Percentiles rank a stretch among this genome's conserved stretches.
phyloP scores from a whole-genome alignment of 2,329 filamentous ascomycete genomes.

The Xylariaceae sp. region DNA sequence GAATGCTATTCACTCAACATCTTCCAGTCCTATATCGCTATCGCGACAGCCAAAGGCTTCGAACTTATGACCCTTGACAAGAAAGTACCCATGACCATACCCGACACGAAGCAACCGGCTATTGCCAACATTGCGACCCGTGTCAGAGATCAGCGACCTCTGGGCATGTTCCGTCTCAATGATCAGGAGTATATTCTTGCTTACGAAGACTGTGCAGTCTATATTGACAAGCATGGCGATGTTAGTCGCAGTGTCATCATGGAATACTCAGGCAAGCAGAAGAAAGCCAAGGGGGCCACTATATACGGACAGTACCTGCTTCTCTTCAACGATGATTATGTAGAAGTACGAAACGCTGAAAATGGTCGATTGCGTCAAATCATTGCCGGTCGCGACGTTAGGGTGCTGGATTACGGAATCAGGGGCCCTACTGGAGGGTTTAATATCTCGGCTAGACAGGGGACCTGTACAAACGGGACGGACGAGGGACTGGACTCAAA shows the following conservation, averaged over 20 bases:
- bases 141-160: slow-evolving; percentile 74
- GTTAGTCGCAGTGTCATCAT: slow-evolving; percentile 92
- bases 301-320: slow-evolving; percentile 89
- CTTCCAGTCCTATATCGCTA: slow-evolving; percentile 90
- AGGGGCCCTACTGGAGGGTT: slow-evolving; percentile 55
- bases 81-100: slow-evolving; percentile 91
- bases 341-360: slow-evolving; percentile 94
- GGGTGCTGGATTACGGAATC: slow-evolving; percentile 81
- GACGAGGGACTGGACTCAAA: slow-evolving; percentile 47
- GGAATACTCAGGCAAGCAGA: slow-evolving; percentile 92
- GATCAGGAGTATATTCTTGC: slow-evolving; percentile 89
- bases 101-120: slow-evolving; percentile 73
- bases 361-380: slow-evolving; percentile 92
- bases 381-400: slow-evolving; percentile 85
- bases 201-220: slow-evolving; percentile 95
- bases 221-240: slow-evolving; percentile 97
- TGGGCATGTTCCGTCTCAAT: slow-evolving; percentile 95
- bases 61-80: slow-evolving; percentile 96
- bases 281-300: slow-evolving; percentile 74
- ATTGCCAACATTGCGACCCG: slow-evolving; percentile 82
- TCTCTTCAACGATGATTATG: slow-evolving; percentile 92
- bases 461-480: slow-evolving; percentile 34
- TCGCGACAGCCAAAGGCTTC: slow-evolving; percentile 86
- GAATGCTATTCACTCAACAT: slow-evolving; percentile 95
- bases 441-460: slow-evolving; percentile 28